phyloP scores from a whole-genome alignment of 2,329 filamentous ascomycete genomes.

The Thielaviopsis musarum region DNA sequence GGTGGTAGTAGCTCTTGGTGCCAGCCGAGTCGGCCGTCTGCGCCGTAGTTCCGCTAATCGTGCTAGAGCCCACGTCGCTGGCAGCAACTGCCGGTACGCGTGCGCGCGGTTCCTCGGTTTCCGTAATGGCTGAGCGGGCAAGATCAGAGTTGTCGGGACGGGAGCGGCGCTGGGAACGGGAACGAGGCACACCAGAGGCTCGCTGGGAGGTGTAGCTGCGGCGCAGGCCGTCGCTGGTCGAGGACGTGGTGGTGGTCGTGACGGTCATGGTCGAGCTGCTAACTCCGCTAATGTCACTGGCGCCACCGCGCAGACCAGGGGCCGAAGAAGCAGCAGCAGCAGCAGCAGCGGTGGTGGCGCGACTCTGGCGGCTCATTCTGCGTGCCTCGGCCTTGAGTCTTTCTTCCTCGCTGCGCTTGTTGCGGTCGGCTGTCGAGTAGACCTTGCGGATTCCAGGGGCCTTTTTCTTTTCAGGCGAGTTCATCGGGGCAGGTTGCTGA shows the following conservation, averaged over 20 bases:
- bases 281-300: slow-evolving; percentile 3
- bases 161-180: slow-evolving; percentile 13
- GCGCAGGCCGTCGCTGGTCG: slow-evolving; percentile 16
- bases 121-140: slow-evolving; percentile 15
- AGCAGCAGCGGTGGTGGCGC: slow-evolving; percentile 14
- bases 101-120: background rate
- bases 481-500: slow-evolving; percentile 39
- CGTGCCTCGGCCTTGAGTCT: slow-evolving; percentile 39
- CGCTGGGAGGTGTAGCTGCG: slow-evolving; percentile 39
- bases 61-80: slow-evolving; percentile 4
- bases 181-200: slow-evolving; percentile 18
- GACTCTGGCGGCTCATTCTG: slow-evolving; percentile 36
- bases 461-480: slow-evolving; percentile 30
- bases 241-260: background rate
- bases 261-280: slow-evolving; percentile 1
- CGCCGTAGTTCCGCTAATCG: slow-evolving; percentile 13
- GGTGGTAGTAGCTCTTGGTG: slow-evolving; percentile 40
- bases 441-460: slow-evolving; percentile 41
- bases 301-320: slow-evolving; percentile 8
- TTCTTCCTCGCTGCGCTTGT: slow-evolving; percentile 33
- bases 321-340: background rate
- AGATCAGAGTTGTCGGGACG: slow-evolving; percentile 16
- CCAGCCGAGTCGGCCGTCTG: slow-evolving; percentile 29
- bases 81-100: slow-evolving; percentile 5
- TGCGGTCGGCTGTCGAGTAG: slow-evolving; percentile 42